Base-by-base conservation (phyloP, 73 alveolate genomes). In the Stentor coeruleus region DNA sequence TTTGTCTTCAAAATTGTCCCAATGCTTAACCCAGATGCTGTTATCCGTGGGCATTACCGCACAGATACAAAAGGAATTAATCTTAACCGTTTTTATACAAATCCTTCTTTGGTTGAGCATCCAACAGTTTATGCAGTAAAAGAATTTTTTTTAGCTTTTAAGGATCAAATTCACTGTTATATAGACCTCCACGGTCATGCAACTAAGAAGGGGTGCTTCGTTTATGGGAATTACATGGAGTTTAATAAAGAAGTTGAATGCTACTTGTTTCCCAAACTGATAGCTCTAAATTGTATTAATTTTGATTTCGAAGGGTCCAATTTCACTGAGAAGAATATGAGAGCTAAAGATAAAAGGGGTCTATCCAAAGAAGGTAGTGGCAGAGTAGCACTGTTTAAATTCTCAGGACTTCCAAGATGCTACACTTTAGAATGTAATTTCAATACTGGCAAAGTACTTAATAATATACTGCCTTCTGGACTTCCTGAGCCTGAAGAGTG, bases 171-270 rank as follows among this genome's bases (percentile, higher is more conserved):
- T 41, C 91, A 91, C 81, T 87, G 97, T 74, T 97, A 88, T 85
- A 95, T 99, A 79, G 99, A 98, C 88, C 89, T 98, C 72, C 99
- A 98, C 84, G 99, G 99, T 3, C 99, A 98, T 90, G 94, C 99
- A 26, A 88, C 98, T 59, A 98, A 97, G 85, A 75, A 75, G 2
- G 83, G 83, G 38, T 39, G 83, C 83, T 75, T 75, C 39, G 28
- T 75, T 39, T 75, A 75, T 75, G 83, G 83, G 39, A 75, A 75
- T 40, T 40, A 75, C 39, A 75, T 75, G 83, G 83, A 75, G 11
- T 75, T 75, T 55, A 95, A 91, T 81, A 97, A 95, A 85, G 94
- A 97, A 38, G 81, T 87, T n/a, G 88, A 93, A 59, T 98, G 94
- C 80, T 66, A 87, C 84, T 90, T 92, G 3, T 97, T 96, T 86